These are phyloP conservation scores for Beauveria caledonica DNA, from an alignment of 2,329 filamentous ascomycete genomes.

Conservation along the genomic window DNA sequence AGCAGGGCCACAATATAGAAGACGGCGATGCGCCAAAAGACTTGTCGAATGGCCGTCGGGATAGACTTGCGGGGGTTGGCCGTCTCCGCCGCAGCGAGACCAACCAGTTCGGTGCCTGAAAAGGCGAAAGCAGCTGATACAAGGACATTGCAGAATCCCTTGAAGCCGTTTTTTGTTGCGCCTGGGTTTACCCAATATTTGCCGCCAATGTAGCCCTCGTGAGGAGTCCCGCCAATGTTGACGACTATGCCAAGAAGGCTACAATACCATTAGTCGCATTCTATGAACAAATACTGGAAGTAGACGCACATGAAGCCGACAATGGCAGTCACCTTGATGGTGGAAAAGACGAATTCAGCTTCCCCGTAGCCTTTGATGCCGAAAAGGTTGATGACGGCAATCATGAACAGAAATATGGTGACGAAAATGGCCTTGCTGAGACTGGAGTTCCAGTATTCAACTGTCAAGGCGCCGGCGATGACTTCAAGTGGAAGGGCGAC, in stretches of 20 bases:
- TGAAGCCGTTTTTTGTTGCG: conserved; percentile 58
- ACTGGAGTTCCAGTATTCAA: conserved; percentile 40
- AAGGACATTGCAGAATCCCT: conserved; percentile 58
- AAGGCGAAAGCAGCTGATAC: conserved; percentile 63
- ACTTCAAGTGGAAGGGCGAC: conserved; percentile 39
- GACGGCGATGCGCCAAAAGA: conserved; percentile 39
- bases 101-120: conserved; percentile 57
- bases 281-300: too few species aligned
- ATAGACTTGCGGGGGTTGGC: conserved; percentile 58
- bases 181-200: conserved; percentile 34
- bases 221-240: conserved; percentile 45
- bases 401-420: conserved; percentile 38
- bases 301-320: conserved; percentile 44
- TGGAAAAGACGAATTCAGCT: conserved; percentile 45
- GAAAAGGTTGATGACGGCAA: conserved; percentile 42
- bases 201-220: conserved; percentile 33
- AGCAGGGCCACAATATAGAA: conserved; percentile 39
- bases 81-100: conserved; percentile 59
- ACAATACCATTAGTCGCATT: not conserved
- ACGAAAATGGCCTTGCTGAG: conserved; percentile 41
- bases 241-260: conserved; percentile 43
- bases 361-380: conserved; percentile 41
- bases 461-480: conserved; percentile 41
- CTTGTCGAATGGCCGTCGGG: conserved; percentile 70
- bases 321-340: conserved; percentile 46